Conservation (phyloP, 257 asterid genomes). For the Gentiana dahurica region DNA sequence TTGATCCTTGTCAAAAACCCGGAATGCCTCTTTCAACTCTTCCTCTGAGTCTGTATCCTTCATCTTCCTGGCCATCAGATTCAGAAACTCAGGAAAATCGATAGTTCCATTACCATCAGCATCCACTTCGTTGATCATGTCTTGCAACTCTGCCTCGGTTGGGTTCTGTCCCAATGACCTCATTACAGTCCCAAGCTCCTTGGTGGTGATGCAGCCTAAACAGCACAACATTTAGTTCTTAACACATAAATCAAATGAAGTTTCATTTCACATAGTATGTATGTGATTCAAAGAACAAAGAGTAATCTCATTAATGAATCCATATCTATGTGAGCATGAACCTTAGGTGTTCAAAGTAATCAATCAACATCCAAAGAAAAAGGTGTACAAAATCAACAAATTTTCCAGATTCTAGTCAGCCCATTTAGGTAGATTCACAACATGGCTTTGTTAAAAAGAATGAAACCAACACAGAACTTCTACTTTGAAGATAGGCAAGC, state of each 20-base stretch:
- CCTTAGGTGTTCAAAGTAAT: neutral
- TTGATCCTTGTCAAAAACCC: too few relatives aligned
- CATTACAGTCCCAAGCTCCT: conserved; percentile 68
- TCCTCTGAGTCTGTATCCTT: conserved; percentile 15
- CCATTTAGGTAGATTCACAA: too few relatives aligned
- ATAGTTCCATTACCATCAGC: conserved; percentile 61
- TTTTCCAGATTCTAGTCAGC: too few relatives aligned
- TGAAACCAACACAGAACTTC: too few relatives aligned
- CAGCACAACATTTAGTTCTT: too few relatives aligned
- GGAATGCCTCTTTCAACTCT: too few relatives aligned
- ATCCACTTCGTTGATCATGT: conserved; percentile 56
- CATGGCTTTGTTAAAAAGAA: too few relatives aligned
- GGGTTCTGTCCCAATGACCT: conserved; percentile 69
- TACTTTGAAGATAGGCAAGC: too few relatives aligned
- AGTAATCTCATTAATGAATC: too few relatives aligned
- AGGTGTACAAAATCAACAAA: too few relatives aligned
- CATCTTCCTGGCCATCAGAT: conserved; percentile 59
- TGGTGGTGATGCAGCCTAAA: conserved; percentile 52
- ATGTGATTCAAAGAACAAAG: neutral
- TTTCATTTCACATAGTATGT: neutral
- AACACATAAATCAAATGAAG: too few relatives aligned
- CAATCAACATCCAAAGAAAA: neutral
- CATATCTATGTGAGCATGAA: neutral
- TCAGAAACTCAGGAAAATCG: conserved; percentile 63
- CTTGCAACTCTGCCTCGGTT: conserved; percentile 53